These are phyloP conservation scores for Hymenoscyphus fructigenus DNA, from an alignment of 2,329 filamentous ascomycete genomes.

Conservation along the genomic window DNA sequence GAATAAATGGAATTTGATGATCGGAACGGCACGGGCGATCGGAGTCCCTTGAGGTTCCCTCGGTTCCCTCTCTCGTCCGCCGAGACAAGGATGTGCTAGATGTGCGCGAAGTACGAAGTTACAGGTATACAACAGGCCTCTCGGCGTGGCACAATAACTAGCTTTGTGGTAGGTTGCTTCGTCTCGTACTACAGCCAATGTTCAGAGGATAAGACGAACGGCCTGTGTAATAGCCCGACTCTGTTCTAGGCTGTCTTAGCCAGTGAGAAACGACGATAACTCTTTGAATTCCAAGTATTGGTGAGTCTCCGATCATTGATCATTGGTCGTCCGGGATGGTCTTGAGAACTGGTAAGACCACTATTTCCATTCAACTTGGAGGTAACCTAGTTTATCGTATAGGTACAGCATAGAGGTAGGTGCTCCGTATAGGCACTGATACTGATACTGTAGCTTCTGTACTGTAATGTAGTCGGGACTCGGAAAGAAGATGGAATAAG, in stretches of 20 bases:
- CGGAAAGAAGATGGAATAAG: background rate
- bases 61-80: background rate
- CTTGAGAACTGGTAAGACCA: background rate
- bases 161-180: background rate
- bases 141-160: background rate
- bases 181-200: background rate
- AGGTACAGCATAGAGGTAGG: background rate
- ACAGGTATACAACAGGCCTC: too few species aligned
- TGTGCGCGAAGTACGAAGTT: background rate
- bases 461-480: background rate
- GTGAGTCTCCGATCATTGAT: background rate
- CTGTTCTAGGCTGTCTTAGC: background rate
- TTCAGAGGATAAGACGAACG: slow-evolving; percentile 1
- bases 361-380: too few species aligned
- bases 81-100: background rate
- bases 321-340: background rate
- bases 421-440: background rate
- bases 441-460: too few species aligned
- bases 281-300: background rate
- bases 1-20: background rate
- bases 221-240: background rate
- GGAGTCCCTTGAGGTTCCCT: background rate
- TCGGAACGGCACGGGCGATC: background rate
- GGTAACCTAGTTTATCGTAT: background rate
- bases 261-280: background rate